A percentile compares a stretch with the other conserved stretches of the same genome.
Conservation (phyloP, 2,329 filamentous ascomycete genomes). For the Pestalotiopsis sp. region DNA sequence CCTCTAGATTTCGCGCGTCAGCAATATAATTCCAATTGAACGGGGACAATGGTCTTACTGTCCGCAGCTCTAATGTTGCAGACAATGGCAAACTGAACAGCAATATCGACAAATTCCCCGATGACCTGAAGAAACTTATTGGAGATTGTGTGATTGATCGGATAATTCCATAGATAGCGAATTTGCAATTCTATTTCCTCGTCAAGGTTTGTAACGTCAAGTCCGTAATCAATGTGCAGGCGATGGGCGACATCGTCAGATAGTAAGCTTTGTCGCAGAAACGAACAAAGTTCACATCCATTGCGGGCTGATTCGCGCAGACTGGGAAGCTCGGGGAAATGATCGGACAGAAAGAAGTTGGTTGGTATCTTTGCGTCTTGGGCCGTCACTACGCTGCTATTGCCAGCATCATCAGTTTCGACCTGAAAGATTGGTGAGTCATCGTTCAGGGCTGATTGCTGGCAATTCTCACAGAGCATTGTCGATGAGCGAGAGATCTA, state of each 20-base stretch:
- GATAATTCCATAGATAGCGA: neutral
- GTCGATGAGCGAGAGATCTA: neutral
- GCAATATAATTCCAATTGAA: neutral
- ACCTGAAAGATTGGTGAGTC: neutral
- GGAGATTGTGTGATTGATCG: accelerated
- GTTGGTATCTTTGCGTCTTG: neutral
- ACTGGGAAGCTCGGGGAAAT: neutral
- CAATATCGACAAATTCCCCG: neutral
- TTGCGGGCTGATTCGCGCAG: neutral
- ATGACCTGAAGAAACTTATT: neutral
- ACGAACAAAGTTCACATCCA: neutral
- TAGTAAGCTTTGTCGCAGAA: neutral
- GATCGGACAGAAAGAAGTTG: neutral
- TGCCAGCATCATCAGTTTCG: neutral
- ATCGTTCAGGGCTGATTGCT: neutral
- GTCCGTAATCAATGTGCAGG: neutral
- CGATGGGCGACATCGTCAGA: neutral
- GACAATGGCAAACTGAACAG: neutral
- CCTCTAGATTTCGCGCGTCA: neutral
- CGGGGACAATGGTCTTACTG: neutral
- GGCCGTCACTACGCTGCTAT: neutral
- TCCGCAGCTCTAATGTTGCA: neutral
- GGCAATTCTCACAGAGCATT: slow-evolving; percentile 5
- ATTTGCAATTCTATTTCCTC: neutral
- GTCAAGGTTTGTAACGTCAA: neutral